A percentile compares a stretch with the other conserved stretches of the same genome.
Conservation (phyloP, 495 filamentous ascomycete genomes). For the Podospora pseudopauciseta region DNA sequence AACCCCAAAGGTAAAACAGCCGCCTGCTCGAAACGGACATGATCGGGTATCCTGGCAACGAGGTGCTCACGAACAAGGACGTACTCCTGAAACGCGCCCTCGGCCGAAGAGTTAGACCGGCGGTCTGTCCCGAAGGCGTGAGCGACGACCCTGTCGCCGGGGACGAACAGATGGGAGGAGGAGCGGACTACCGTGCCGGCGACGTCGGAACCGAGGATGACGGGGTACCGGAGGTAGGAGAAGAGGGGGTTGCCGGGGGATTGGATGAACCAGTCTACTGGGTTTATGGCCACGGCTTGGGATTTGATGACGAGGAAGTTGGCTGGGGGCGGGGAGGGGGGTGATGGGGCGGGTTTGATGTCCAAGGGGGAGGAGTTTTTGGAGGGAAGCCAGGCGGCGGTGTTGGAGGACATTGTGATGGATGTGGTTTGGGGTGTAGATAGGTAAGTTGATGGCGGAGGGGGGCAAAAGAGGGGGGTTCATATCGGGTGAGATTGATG, state of each 20-base stretch:
- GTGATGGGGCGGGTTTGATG: slow-evolving; percentile 29
- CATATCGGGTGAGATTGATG: background rate
- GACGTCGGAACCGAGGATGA: slow-evolving; percentile 50
- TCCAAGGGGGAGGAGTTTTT: slow-evolving; percentile 20
- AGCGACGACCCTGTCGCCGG: slow-evolving; percentile 43
- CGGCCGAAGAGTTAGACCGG: slow-evolving; percentile 15
- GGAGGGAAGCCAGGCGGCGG: slow-evolving; percentile 13
- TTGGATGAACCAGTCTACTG: slow-evolving; percentile 46
- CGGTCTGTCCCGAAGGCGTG: slow-evolving; percentile 19
- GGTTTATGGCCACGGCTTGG: slow-evolving; percentile 41
- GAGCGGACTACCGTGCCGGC: slow-evolving; percentile 47
- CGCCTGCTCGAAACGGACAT: slow-evolving; percentile 40
- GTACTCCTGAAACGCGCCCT: slow-evolving; percentile 39
- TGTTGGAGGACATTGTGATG: slow-evolving; percentile 4
- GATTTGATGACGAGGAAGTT: slow-evolving; percentile 35
- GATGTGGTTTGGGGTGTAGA: background rate
- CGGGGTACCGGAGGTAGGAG: slow-evolving; percentile 40
- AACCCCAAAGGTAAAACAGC: slow-evolving; percentile 47
- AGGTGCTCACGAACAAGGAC: slow-evolving; percentile 30
- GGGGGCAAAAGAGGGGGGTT: background rate
- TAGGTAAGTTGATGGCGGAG: background rate
- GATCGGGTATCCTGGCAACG: slow-evolving; percentile 38
- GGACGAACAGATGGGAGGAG: slow-evolving; percentile 40
- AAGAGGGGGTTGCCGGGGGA: slow-evolving; percentile 24
- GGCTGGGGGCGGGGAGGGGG: slow-evolving; percentile 11